Conservation (phyloP, 2,329 filamentous ascomycete species). For the Microsporum ferrugineum region DNA sequence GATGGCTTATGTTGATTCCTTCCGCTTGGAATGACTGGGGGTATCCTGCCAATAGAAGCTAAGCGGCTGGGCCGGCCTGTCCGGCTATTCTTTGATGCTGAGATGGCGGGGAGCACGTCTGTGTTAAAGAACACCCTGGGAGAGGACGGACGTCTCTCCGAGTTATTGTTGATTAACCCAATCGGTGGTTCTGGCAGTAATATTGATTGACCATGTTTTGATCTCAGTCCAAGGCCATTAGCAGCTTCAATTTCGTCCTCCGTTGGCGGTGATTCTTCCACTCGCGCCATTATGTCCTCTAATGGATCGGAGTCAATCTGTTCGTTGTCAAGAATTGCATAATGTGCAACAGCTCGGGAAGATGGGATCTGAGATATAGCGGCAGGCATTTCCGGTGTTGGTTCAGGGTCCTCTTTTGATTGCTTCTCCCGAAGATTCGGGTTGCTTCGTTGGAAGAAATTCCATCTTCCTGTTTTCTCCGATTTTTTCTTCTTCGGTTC, state of each 20-base stretch:
- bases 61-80: slow-evolving; percentile 50
- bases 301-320: slow-evolving; percentile 27
- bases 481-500: slow-evolving; percentile 19
- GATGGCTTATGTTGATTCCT: slow-evolving; percentile 54
- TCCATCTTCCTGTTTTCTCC: slow-evolving; percentile 42
- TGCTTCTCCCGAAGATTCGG: slow-evolving; percentile 36
- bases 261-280: slow-evolving; percentile 31
- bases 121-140: slow-evolving; percentile 29
- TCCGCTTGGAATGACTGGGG: slow-evolving; percentile 59
- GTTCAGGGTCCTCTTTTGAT: slow-evolving; percentile 5
- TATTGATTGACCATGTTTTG: slow-evolving; percentile 27
- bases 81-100: slow-evolving; percentile 7
- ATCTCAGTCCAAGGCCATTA: slow-evolving; percentile 22
- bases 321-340: slow-evolving; percentile 45
- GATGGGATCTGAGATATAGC: slow-evolving; percentile 26
- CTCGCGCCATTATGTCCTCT: slow-evolving; percentile 28
- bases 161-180: slow-evolving; percentile 23
- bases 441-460: slow-evolving; percentile 45
- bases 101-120: slow-evolving; percentile 13
- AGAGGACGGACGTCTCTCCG: slow-evolving; percentile 22
- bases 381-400: slow-evolving; percentile 26
- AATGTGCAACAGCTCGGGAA: slow-evolving; percentile 44
- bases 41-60: slow-evolving; percentile 74
- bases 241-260: slow-evolving; percentile 22
- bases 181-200: slow-evolving; percentile 35